phyloP scores from a whole-genome alignment of 2,329 filamentous ascomycete genomes.

The Sarocladium kiliense region DNA sequence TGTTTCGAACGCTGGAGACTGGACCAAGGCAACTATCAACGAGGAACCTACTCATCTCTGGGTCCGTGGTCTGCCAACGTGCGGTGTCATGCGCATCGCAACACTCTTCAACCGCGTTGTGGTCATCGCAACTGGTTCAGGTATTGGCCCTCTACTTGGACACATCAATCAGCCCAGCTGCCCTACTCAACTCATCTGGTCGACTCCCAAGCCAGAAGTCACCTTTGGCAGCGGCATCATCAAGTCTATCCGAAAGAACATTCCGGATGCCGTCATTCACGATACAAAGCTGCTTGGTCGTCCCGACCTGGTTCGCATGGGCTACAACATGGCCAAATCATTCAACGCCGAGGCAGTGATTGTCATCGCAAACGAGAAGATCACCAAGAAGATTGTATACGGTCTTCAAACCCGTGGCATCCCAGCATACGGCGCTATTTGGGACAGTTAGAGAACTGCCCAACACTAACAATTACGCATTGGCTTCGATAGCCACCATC shows the following conservation, averaged over 20 bases:
- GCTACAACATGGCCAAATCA: constrained; percentile 48
- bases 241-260: constrained; percentile 48
- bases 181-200: constrained; percentile 63
- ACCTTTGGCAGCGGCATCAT: constrained; percentile 59
- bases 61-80: constrained; percentile 62
- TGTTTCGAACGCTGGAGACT: constrained; percentile 70
- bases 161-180: constrained; percentile 46
- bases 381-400: constrained; percentile 65
- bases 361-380: constrained; percentile 64
- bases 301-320: constrained; percentile 48
- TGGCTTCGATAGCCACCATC: too few species aligned
- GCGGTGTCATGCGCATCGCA: constrained; percentile 63
- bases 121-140: constrained; percentile 66
- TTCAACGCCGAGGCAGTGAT: constrained; percentile 65
- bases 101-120: constrained; percentile 61
- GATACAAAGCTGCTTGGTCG: constrained; percentile 58
- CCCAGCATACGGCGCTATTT: constrained; percentile 68
- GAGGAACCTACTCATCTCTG: constrained; percentile 58
- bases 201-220: constrained; percentile 52
- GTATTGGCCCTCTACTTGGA: constrained; percentile 65
- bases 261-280: constrained; percentile 60
- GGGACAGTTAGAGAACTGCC: constrained; percentile 48
- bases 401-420: constrained; percentile 61
- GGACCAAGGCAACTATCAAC: constrained; percentile 61
- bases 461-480: background rate